These are phyloP conservation scores for Zasmidium citrigriseum DNA, from an alignment of 2,329 filamentous ascomycete genomes.

Conservation along the genomic window DNA sequence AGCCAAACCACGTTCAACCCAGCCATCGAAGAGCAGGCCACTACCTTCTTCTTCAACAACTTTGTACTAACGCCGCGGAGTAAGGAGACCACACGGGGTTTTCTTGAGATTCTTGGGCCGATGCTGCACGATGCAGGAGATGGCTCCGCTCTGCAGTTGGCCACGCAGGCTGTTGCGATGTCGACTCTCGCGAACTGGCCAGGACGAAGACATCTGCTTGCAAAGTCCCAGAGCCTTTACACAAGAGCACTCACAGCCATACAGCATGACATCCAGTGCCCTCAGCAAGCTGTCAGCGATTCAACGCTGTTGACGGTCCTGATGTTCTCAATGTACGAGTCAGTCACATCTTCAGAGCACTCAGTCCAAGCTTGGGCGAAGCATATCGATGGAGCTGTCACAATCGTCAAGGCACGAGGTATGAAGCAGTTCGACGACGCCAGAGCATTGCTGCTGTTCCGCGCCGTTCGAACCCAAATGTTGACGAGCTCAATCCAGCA, in stretches of 20 bases:
- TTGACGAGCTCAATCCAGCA: conserved; percentile 13
- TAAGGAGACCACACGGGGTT: conserved; percentile 8
- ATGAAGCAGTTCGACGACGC: conserved; percentile 6
- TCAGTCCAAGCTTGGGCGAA: conserved; percentile 13
- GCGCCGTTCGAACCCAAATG: conserved; percentile 13
- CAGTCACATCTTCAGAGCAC: conserved; percentile 6
- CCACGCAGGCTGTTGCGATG: conserved; percentile 12
- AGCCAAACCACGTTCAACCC: conserved; percentile 6
- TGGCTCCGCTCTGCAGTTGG: conserved; percentile 13
- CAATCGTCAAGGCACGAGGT: conserved; percentile 10
- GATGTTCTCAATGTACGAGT: conserved; percentile 12
- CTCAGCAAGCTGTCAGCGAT: conserved; percentile 3
- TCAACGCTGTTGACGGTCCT: conserved; percentile 11
- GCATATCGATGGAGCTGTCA: conserved; percentile 15
- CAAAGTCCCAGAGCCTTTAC: conserved; percentile 7
- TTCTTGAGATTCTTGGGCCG: conserved; percentile 10
- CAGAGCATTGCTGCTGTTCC: conserved; percentile 10
- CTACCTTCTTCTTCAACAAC: conserved; percentile 9
- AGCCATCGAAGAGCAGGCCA: conserved; percentile 11
- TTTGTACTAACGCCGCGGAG: conserved; percentile 1
- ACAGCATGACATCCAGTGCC: conserved; percentile 9
- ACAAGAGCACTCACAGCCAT: conserved; percentile 5
- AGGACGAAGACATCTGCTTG: conserved; percentile 4
- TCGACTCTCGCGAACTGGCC: conserved; percentile 11
- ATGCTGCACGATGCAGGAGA: conserved; percentile 3